These are phyloP conservation scores for Euphorbia celastroides DNA, from an alignment of 441 rosid genomes.

Conservation along the genomic window DNA sequence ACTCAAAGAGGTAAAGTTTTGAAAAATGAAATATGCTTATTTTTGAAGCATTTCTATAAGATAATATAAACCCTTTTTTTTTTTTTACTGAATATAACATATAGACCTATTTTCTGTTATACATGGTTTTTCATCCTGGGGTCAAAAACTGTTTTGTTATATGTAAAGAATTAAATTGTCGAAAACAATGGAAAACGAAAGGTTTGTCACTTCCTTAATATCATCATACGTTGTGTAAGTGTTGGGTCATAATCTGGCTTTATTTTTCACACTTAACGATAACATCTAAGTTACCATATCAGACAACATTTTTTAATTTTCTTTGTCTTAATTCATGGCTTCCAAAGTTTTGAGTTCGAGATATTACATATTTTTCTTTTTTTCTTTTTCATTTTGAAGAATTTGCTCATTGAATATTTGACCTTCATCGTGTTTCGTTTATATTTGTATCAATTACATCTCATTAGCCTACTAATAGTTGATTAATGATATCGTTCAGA, in stretches of 20 bases:
- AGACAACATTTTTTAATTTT: background rate
- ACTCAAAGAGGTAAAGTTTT: constrained; percentile 94
- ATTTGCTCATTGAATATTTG: too few relatives aligned
- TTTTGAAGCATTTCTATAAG: too few relatives aligned
- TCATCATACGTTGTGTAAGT: background rate
- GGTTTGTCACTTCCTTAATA: constrained; percentile 11
- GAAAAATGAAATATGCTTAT: constrained; percentile 40
- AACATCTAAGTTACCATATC: background rate
- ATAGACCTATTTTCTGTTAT: background rate
- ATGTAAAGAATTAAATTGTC: background rate
- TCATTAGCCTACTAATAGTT: too few relatives aligned
- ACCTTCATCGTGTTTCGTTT: too few relatives aligned
- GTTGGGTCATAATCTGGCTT: constrained; percentile 6
- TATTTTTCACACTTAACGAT: background rate
- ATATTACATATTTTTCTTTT: too few relatives aligned
- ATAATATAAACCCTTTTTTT: too few relatives aligned
- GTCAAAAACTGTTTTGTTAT: too few relatives aligned
- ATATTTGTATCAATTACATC: too few relatives aligned
- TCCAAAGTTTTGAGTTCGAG: background rate
- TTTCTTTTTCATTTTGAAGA: too few relatives aligned
- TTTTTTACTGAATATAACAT: background rate
- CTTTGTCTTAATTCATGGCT: background rate
- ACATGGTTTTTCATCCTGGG: too few relatives aligned
- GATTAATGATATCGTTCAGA: too few relatives aligned
- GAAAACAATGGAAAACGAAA: constrained; percentile 4